A percentile compares a stretch with the other conserved stretches of the same genome.
phyloP scores from a whole-genome alignment of 805 yeast genomes.

The Alloascoidea africana region DNA sequence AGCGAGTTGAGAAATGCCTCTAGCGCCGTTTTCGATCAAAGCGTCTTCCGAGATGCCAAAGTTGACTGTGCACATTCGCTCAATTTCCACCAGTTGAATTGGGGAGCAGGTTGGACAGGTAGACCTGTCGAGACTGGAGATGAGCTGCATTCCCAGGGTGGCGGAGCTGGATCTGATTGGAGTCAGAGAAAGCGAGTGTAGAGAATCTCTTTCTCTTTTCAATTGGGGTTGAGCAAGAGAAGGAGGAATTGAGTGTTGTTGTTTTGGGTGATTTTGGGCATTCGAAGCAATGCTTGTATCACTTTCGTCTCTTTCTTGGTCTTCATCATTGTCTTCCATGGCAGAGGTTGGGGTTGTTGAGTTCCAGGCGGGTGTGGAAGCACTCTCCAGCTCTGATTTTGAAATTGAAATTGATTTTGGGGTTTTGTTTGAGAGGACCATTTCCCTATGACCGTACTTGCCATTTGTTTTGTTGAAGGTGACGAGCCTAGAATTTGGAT shows the following conservation, averaged over 20 bases:
- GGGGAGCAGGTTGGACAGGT: slow-evolving; percentile 39
- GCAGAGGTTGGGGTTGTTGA: background rate
- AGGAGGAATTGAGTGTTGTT: background rate
- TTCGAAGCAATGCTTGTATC: background rate
- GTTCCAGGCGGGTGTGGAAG: no score
- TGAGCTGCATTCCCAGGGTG: background rate
- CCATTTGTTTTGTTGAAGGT: slow-evolving; percentile 49
- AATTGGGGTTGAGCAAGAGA: background rate
- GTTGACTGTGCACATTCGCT: slow-evolving; percentile 38
- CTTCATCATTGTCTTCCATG: background rate
- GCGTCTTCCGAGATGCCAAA: slow-evolving; percentile 31
- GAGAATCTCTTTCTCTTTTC: no score
- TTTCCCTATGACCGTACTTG: slow-evolving; percentile 57
- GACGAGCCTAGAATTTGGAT: slow-evolving; percentile 50
- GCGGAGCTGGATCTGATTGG: background rate
- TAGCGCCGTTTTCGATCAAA: slow-evolving; percentile 52
- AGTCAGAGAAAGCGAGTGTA: background rate
- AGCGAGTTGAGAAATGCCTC: slow-evolving; percentile 45
- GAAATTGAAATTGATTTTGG: no score
- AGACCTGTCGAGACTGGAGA: slow-evolving; percentile 3
- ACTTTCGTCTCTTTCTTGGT: background rate
- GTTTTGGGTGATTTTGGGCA: background rate
- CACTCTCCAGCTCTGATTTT: background rate
- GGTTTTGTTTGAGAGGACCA: slow-evolving; percentile 47
- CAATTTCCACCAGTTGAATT: slow-evolving; percentile 65